Base-by-base conservation (phyloP, 495 filamentous ascomycete species). In the Neurospora cerealis region DNA sequence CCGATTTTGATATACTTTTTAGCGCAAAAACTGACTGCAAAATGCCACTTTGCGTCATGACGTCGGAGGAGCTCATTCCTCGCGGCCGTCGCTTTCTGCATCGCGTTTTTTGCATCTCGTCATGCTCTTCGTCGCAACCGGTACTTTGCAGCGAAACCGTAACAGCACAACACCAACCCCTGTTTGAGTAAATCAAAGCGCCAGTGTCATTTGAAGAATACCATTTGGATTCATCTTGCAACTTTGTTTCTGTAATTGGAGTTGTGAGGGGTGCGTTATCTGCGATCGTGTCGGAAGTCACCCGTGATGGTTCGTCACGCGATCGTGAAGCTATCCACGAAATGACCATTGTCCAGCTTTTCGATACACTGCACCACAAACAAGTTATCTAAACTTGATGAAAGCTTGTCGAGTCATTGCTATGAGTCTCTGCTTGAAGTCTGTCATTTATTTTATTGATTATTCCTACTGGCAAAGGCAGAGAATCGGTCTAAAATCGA, bases 301-400 rank as follows among this genome's bases (percentile, higher is more conserved):
- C 77, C 74, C 40, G 69, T 73, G 74, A 73, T 80, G 73, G 69
- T 69, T 42, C 72, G 70, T 32, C 32, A 41, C n/a, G 46, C 62
- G 17, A 70, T 71, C 73, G 74, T 83, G 83, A 85, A 83, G 83
- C 83, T 81, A 85, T 85, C 82, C 78, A 75, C 83, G 54, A 66
- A 66, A 66, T 66, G 6, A 9, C 24, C 15, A 17, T 5, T 66
- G 6, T 17, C 24, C 34, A 66, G 15, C 54, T 8, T 19, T 66
- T 66, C 54, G 15, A 9, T 7, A 1, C 28, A 66, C 15, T 0
- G 28, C 54, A 66, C 28, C 54, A 19, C 54, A 66, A 66, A 9
- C 54, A 66, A 5, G 2, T 1, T 17, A 6, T 66, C 15, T 0
- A 9, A 66, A 19, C 13, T 9, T 19, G 1, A 3, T 36, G 6